Base-by-base conservation (phyloP, 345 rosid genomes). In the Camelina neglecta region DNA sequence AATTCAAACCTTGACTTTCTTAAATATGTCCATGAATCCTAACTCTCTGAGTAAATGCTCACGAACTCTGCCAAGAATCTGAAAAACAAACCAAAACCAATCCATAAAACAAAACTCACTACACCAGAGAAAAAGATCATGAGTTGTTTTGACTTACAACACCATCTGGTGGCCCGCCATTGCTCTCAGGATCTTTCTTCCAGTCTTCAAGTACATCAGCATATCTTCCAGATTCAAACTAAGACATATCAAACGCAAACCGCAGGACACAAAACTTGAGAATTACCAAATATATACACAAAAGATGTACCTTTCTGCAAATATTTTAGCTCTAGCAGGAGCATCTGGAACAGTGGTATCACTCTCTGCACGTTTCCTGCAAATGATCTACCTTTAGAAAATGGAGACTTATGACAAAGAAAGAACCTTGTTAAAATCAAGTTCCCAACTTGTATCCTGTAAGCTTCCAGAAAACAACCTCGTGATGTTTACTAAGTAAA, bases 11-110 rank as follows among this genome's bases (percentile, higher is more conserved):
- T 96, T 96, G 38, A 96, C 95, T 87, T 85, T 91, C 84, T 96
- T 96, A 88, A 93, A 96, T 77, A 93, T 93, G 83, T 96, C 99
- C 71, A 72, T 80, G 69, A 91, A 96, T 65, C 99, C 99, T 75
- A 96, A 75, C 81, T 96, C 99, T 74, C 98, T 85, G 50, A 96
- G 96, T 55, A 96, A 11, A 71, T 85, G 92, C 83, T 93, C 98
- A 59, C 98, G 87, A 73, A 88, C 69, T 76, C 88, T 84, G 89
- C 99, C 90, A 44, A 91, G 97, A 56, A 87, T 90, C 99, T 93
- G 77, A 26, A 76, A 77, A 65, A 26, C 59, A 58, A 23, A n/a
- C 64, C 66, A 21, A 75, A 63, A 55, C 7, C 7, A 58, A 44
- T 29, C 26, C 35, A 72, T 61, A 49, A 67, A 61, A 72, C 44